Percentiles rank a stretch among this genome's conserved stretches.
Conservation (phyloP, 805 yeast genomes). For the Helenozyma rhizophorensis region DNA sequence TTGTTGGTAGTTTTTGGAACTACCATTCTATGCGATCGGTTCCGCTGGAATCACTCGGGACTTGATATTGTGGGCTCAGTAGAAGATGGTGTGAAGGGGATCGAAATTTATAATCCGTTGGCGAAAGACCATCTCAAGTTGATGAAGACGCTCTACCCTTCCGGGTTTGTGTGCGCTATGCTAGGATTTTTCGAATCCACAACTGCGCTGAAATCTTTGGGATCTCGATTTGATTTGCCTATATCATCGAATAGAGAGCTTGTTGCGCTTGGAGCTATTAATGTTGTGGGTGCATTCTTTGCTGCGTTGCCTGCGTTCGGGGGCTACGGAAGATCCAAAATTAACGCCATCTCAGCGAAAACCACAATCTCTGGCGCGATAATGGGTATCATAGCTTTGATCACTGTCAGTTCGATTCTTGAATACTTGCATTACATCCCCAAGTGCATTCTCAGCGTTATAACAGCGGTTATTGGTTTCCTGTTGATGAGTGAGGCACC, state of each 20-base stretch:
- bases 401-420: conserved; percentile 59
- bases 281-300: conserved; percentile 59
- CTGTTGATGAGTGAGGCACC: conserved; percentile 59
- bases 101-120: conserved; percentile 55
- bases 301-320: conserved; percentile 88
- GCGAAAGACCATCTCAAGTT: conserved; percentile 44
- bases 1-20: conserved; percentile 64
- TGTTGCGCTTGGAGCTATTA: conserved; percentile 81
- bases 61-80: conserved; percentile 71
- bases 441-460: conserved; percentile 70
- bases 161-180: conserved; percentile 71
- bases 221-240: conserved; percentile 64
- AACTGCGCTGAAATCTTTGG: conserved; percentile 85
- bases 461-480: conserved; percentile 69
- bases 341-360: conserved; percentile 79
- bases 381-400: conserved; percentile 71
- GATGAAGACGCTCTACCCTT: conserved; percentile 56
- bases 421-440: conserved; percentile 72
- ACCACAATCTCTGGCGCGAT: conserved; percentile 81
- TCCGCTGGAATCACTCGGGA: conserved; percentile 49
- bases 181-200: conserved; percentile 92
- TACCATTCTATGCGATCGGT: conserved; percentile 46
- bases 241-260: conserved; percentile 86
- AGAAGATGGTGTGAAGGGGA: conserved; percentile 37
- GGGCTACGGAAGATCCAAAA: conserved; percentile 90